These are phyloP conservation scores for Talaromyces sp. DNA, from an alignment of 2,329 filamentous ascomycete genomes.

Conservation along the genomic window DNA sequence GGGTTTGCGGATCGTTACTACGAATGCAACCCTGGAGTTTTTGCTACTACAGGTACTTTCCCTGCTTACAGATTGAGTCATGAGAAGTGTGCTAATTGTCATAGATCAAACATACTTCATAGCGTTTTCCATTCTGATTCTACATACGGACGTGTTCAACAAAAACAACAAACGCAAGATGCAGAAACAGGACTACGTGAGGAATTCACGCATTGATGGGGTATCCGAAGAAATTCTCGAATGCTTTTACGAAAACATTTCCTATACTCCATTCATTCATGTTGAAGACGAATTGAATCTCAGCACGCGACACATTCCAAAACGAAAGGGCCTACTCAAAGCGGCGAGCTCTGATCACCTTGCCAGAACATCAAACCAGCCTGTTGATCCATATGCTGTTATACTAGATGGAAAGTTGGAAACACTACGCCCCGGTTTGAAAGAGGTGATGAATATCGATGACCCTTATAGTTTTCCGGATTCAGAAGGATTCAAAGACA, in stretches of 20 bases:
- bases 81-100: conserved; percentile 6
- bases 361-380: conserved; percentile 70
- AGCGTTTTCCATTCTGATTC: conserved; percentile 90
- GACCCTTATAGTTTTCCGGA: conserved; percentile 89
- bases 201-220: conserved; percentile 87
- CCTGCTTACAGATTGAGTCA: background rate
- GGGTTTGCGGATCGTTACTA: conserved; percentile 96
- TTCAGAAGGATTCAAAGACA: conserved; percentile 70
- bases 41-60: conserved; percentile 64
- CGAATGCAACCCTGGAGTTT: conserved; percentile 97
- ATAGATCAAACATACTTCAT: conserved; percentile 95
- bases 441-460: conserved; percentile 87
- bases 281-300: conserved; percentile 83
- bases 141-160: conserved; percentile 99
- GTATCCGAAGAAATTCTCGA: conserved; percentile 91
- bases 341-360: conserved; percentile 63
- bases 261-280: conserved; percentile 96
- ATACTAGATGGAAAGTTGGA: conserved; percentile 90
- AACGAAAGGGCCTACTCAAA: conserved; percentile 70
- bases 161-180: conserved; percentile 99
- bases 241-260: conserved; percentile 98
- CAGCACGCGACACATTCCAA: conserved; percentile 70
- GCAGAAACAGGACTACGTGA: conserved; percentile 92
- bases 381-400: conserved; percentile 90
- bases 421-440: conserved; percentile 75